phyloP scores from a whole-genome alignment of 768 basidiomycete genomes.

The Mycena capillaripes region DNA sequence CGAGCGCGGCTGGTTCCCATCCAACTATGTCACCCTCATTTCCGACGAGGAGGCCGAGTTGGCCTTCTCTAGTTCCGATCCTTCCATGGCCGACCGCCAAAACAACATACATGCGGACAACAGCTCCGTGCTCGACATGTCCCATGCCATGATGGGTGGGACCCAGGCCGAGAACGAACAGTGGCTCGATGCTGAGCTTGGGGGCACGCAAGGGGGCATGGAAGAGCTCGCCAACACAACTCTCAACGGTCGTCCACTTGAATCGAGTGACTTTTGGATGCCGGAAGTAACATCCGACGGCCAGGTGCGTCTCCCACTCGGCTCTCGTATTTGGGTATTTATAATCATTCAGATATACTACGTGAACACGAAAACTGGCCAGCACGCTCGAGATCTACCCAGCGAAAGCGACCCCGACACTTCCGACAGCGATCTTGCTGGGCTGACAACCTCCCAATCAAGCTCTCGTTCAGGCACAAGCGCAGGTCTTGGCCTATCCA shows the following conservation, averaged over 20 bases:
- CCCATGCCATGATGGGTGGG: slow-evolving; percentile 61
- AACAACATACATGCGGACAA: slow-evolving; percentile 43
- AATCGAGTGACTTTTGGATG: slow-evolving; percentile 90
- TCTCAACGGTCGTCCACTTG: slow-evolving; percentile 46
- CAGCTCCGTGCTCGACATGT: slow-evolving; percentile 60
- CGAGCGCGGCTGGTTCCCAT: slow-evolving; percentile 97
- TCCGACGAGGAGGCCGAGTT: slow-evolving; percentile 86
- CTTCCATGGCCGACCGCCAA: slow-evolving; percentile 52
- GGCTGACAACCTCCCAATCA: slow-evolving; percentile 66
- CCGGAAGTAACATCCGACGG: slow-evolving; percentile 87
- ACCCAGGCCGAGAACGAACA: slow-evolving; percentile 64
- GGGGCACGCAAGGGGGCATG: slow-evolving; percentile 50
- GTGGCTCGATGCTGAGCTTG: slow-evolving; percentile 68
- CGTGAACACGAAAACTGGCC: slow-evolving; percentile 90
- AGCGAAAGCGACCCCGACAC: slow-evolving; percentile 75
- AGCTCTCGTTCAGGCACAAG: slow-evolving; percentile 69
- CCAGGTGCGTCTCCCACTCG: slow-evolving; percentile 67
- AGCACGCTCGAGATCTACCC: slow-evolving; percentile 89
- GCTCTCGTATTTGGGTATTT: neutral
- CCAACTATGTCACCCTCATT: slow-evolving; percentile 90
- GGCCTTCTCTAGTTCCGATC: slow-evolving; percentile 67
- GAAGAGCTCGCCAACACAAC: slow-evolving; percentile 47
- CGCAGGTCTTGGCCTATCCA: slow-evolving; percentile 64
- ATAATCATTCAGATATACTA: slow-evolving; percentile 83
- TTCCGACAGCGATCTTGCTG: slow-evolving; percentile 74